phyloP scores from a whole-genome alignment of 108 stramenopile species.

The Discostella pseudostelligera region DNA sequence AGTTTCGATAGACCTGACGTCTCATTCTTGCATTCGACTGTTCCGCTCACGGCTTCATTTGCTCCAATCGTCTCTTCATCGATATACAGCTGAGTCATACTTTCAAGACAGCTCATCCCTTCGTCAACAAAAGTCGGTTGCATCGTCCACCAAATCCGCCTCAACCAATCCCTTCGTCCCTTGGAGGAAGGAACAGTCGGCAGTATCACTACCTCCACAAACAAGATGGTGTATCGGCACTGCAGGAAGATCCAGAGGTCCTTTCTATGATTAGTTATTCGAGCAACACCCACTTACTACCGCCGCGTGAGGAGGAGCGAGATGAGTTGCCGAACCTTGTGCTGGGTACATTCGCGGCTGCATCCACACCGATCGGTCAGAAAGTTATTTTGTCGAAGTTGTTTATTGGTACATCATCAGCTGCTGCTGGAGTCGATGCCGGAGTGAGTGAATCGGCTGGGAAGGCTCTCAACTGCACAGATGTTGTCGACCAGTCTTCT shows the following conservation, averaged over 20 bases:
- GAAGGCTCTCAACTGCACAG: not conserved
- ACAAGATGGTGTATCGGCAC: slow-evolving; percentile 8
- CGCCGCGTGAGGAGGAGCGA: not conserved
- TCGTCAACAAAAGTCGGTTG: slow-evolving; percentile 1
- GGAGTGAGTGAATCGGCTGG: not conserved
- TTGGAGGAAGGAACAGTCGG: slow-evolving; percentile 20
- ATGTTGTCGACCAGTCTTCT: not conserved
- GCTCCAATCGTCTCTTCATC: not conserved
- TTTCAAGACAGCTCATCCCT: slow-evolving; percentile 5
- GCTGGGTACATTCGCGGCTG: slow-evolving; percentile 41
- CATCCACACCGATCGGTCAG: slow-evolving; percentile 19
- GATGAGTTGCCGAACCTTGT: slow-evolving; percentile 22
- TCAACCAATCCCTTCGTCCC: slow-evolving; percentile 14
- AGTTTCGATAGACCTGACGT: not conserved
- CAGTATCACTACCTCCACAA: slow-evolving; percentile 22
- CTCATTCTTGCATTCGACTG: not conserved
- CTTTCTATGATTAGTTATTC: slow-evolving; percentile 38
- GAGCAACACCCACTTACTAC: slow-evolving; percentile 22
- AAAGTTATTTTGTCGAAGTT: not conserved
- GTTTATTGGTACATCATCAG: not conserved
- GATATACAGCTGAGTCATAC: slow-evolving; percentile 13
- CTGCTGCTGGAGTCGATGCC: not conserved
- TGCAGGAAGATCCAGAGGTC: slow-evolving; percentile 37
- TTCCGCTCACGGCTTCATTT: not conserved
- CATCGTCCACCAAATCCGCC: slow-evolving; percentile 3